Base-by-base conservation (phyloP, 2,329 filamentous ascomycete species). In the Amphichorda felina region DNA sequence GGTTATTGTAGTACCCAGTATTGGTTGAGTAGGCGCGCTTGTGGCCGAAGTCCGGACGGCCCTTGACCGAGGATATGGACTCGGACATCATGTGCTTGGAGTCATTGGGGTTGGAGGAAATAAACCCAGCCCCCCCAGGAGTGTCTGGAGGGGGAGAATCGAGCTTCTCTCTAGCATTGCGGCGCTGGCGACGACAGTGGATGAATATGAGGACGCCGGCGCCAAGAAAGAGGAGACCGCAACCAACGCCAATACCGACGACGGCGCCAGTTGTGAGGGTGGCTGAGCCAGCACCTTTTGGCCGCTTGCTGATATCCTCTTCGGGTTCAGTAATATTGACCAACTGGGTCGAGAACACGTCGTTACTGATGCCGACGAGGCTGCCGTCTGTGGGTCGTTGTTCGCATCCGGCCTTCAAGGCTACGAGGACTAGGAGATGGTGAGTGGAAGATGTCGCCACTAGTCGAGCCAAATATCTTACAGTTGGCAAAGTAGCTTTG, bases 181-280 rank as follows among this genome's bases (percentile, higher is more conserved):
- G 8, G 26, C 26, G 26, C 41, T 69, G 60, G 15, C 55, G 57
- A 7, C 63, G 59, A 44, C 63, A 67, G 50, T 75, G 64, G 2
- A 72, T 41, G 35, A 58, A 44, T 34, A 74, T 63, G 1, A 75
- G 54, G 3, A 49, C 59, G 1, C 53, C 42, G 3, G 57, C 59
- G 1, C 63, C 56, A 5, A 67, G 24, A 3, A 73, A 47, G 2
- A 64, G 45, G 0, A 68, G 50, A 0, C 55, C 55, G 6, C 57
- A 61, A 10, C 65, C 70, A 1, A 72, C 49, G 1, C 57, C 60
- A 31, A 76, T 74, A 14, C 70, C 71, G 0, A 66, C 64, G 13
- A 73, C 68, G n/a, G 65, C 64, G 2, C 65, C 63, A 0, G 61
- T 60, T 0, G 63, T 60, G 47, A 73, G 59, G 8, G 45, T 45